Base-by-base conservation (phyloP, 2,329 filamentous ascomycete genomes). In the Boeremia lycopersici region DNA sequence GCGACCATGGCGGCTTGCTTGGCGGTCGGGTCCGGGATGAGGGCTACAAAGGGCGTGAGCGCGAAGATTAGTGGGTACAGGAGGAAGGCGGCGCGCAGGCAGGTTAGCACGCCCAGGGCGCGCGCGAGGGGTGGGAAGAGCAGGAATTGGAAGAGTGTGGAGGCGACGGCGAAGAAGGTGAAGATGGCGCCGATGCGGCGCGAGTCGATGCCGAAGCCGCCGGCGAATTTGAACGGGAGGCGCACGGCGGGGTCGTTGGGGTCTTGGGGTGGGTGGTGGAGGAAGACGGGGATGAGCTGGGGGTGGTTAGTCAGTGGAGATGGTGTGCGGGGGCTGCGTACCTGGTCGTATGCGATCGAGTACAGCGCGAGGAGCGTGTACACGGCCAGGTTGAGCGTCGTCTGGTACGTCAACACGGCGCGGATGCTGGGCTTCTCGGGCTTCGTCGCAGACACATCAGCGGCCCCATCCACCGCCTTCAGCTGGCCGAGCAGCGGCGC, bases 331-430 rank as follows among this genome's bases (percentile, higher is more conserved):
- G 31, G 11, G 17, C 33, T 10, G 12, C 61, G 19, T 60, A 72
- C 72, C 61, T 96, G 92, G 74, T 98, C 93, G 69, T 87, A 97
- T 0, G 91, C 87, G 34, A 96, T 86, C 0, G 86, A 87, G 74
- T 96, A 92, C 43, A 96, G 82, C 0, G 91, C 89, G 15, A 98
- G 81, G 44, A 95, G 81, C 1, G 89, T 89, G 74, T 98, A 97
- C 0, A 88, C 83, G 2, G 90, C 59, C 1, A 98, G 80, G 61
- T 93, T 90, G 50, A 95, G 81, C 29, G 83, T 81, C 0, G 90
- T 90, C 73, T 96, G 91, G 1, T 79, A 80, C 0, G 86, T 88
- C 63, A 96, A 87, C 6, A 95, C 87, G 57, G 91, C 85, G 10
- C 72, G 74, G 70, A 88, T 8, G 77, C 42, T 78, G 0, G 77